These are phyloP conservation scores for Conoideocrella luteorostrata DNA, from an alignment of 2,329 filamentous ascomycete species.

Conservation along the genomic window DNA sequence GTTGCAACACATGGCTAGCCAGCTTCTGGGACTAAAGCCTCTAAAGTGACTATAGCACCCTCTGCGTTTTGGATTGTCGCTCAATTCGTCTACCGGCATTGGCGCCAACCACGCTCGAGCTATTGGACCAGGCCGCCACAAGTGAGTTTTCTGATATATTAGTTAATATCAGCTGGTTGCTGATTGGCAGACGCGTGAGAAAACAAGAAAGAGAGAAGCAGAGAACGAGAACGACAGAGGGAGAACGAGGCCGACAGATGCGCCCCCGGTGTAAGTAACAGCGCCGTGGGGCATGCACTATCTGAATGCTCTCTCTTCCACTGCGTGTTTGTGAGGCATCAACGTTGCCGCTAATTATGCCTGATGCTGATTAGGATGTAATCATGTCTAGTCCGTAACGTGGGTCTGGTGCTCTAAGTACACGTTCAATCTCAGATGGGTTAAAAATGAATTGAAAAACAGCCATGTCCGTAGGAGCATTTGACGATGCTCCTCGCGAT, in stretches of 20 bases:
- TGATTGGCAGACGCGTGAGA: not conserved
- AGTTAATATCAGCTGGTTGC: not conserved
- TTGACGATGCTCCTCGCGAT: constrained; percentile 5
- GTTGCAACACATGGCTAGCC: not conserved
- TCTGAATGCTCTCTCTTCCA: not conserved
- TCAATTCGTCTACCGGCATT: not conserved
- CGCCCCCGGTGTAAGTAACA: no score
- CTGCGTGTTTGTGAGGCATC: not conserved
- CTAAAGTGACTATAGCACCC: not conserved
- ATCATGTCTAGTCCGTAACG: constrained; percentile 49
- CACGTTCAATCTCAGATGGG: constrained; percentile 40
- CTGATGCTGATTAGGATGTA: constrained; percentile 25
- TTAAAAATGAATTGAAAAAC: constrained; percentile 51
- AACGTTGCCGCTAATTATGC: not conserved
- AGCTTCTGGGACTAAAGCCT: not conserved
- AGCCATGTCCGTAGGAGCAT: constrained; percentile 37
- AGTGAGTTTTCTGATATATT: no score
- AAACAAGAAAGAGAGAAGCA: no score
- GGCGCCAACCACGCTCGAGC: not conserved
- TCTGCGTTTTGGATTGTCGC: not conserved
- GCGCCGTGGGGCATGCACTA: not conserved
- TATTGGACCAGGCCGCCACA: not conserved
- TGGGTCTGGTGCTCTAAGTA: constrained; percentile 46
- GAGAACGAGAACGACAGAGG: no score
- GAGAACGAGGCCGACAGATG: no score